A percentile compares a stretch with the other conserved stretches of the same genome.
phyloP scores from a whole-genome alignment of 2,329 filamentous ascomycete species.

The Pseudogymnoascus sp. region DNA sequence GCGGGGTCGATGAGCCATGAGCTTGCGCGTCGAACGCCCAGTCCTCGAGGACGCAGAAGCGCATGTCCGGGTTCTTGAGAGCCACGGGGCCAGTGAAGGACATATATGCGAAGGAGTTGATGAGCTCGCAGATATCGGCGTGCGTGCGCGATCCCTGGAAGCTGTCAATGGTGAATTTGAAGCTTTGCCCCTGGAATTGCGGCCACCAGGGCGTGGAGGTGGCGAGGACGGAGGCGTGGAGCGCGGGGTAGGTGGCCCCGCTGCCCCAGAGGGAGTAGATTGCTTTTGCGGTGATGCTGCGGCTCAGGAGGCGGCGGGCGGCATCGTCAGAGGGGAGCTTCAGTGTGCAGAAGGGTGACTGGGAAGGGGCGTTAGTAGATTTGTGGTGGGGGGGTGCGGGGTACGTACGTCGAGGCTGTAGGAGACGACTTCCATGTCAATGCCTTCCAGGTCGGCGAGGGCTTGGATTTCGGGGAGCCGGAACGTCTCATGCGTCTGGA shows the following conservation, averaged over 20 bases:
- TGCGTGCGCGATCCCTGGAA: conserved; percentile 65
- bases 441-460: conserved; percentile 58
- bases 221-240: conserved; percentile 57
- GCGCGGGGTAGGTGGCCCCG: conserved; percentile 54
- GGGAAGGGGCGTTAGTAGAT: conserved; percentile 13
- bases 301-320: conserved; percentile 58
- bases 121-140: conserved; percentile 59
- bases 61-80: conserved; percentile 63
- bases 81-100: conserved; percentile 68
- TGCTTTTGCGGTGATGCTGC: conserved; percentile 72
- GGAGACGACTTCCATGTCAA: conserved; percentile 62
- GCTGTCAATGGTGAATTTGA: conserved; percentile 78
- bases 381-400: background rate
- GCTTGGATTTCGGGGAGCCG: conserved; percentile 75
- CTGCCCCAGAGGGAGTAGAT: conserved; percentile 87
- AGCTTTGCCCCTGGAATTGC: conserved; percentile 55
- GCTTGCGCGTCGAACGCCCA: conserved; percentile 51
- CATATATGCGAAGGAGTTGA: conserved; percentile 74
- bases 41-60: conserved; percentile 77
- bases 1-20: conserved; percentile 43
- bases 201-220: conserved; percentile 58
- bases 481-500: conserved; percentile 86
- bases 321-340: conserved; percentile 55
- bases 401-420: conserved; percentile 64
- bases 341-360: conserved; percentile 85